Base-by-base conservation (phyloP, 495 filamentous ascomycete genomes). In the Aspergillus asperescens region DNA sequence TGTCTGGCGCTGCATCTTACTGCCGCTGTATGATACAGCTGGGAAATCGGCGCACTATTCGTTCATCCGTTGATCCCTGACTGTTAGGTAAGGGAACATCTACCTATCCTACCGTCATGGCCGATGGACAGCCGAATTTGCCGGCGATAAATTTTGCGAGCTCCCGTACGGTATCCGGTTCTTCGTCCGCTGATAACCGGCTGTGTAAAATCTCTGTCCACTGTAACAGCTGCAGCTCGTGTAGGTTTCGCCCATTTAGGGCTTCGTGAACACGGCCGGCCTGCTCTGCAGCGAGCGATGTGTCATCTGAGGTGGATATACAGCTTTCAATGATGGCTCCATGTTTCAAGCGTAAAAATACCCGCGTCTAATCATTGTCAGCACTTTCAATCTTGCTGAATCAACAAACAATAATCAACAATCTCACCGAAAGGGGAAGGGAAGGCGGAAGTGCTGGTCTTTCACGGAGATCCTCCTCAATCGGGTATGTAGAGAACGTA, bases 401-500 rank as follows among this genome's bases (percentile, higher is more conserved):
- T 3, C 1, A 10, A n/a, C 16, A 35, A 35, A 7, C 1, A 10
- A n/a, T 20, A 43, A 49, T 20, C 1, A 29, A 23, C 13, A 25
- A 43, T 27, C 72, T 63, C 49, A 75, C 72, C 49, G 65, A 66
- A 35, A 61, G 47, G 19, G 71, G 72, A 7, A 76, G 58, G n/a
- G 64, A 66, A 7, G 64, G 32, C 7, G 74, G 76, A 35, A 78
- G 48, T 7, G 69, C 59, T 12, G 79, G 75, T 40, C 81, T 67
- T 41, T 72, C 71, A 9, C 80, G 72, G 13, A 73, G 72, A 56
- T 85, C 82, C 0, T 78, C 77, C 35, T 78, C 73, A 9, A 71
- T 79, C 3, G 67, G 59, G 54, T 76, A 72, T 16, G 77, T 81
- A 6, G 80, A 82, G 40, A 95, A 85, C 20, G 80, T 86, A 63